Base-by-base conservation (phyloP, 345 rosid genomes). In the Ricinus communis region DNA sequence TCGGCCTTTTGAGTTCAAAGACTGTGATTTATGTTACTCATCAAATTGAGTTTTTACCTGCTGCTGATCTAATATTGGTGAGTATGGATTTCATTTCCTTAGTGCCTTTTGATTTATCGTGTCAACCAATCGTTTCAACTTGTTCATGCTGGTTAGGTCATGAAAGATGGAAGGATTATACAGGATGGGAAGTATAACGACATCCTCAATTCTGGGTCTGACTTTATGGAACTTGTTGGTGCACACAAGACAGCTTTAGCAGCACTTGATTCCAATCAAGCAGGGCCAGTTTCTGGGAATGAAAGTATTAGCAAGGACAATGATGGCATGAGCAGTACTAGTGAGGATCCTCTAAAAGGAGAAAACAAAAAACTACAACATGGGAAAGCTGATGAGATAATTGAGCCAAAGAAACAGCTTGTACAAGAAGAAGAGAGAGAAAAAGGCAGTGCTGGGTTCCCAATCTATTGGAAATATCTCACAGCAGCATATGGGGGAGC, bases 401-500 rank as follows among this genome's bases (percentile, higher is more conserved):
- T 21, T 30, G 83, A 55, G 76, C 70, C 79, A 18, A 78, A 82
- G 74, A 85, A 77, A 65, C 88, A 88, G 75, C 80, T 88, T 54
- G 80, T 88, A 69, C 85, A 85, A 81, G 93, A 91, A 56, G 93
- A 91, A 80, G 93, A 88, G 80, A 83, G 92, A 66, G 92, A 85
- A 81, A 88, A 86, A 77, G 97, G 97, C 14, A 78, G 80, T 11
- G 93, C 88, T 14, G 82, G 88, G 57, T 79, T 86, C 66, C 58
- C 43, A 47, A 84, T 88, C 9, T 91, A 88, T 82, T 82, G 87
- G 87, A 82, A 85, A 43, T 88, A 85, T 65, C 70, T 85, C 33
- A 91, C 89, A 16, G 75, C 83, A 19, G 89, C 90, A 62, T 85
- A 90, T 40, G 84, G 91, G 62, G 96, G 93, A 74, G 90, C 87